Base-by-base conservation (phyloP, 2,329 filamentous ascomycete species). In the Stemphylium lycopersici region DNA sequence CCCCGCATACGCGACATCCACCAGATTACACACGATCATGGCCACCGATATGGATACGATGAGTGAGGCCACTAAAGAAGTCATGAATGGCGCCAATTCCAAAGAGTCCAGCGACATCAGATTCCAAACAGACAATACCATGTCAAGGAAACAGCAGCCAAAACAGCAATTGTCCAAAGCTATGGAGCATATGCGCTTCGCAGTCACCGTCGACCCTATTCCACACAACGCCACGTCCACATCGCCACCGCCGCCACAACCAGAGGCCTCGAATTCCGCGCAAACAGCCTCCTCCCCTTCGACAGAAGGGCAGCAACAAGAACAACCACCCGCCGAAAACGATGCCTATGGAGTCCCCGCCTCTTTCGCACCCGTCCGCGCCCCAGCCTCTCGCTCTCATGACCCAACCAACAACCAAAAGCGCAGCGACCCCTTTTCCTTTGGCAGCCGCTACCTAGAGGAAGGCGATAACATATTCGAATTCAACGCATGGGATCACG, bases 401-500 rank as follows among this genome's bases (percentile, higher is more conserved):
- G 83, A 90, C 68, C 86, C 90, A 34, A 67, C 80, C 55, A 87
- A 88, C 75, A 95, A 92, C 75, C 81, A 89, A 78, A 98, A 98
- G 80, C 86, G 91, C 67, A 90, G 80, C 71, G 92, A 97, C 71
- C 95, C 95, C 15, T 99, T 98, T 77, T 89, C 96, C 77, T 99
- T 99, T 76, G 95, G 95, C 57, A 95, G 90, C 42, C 90, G 93
- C 55, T 90, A 85, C 69, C 85, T 99, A 46, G 87, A 90, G 68
- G 83, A 93, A 74, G 86, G 87, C 71, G 93, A 96, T 78, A 84
- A 98, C 73, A 90, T 96, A 69, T 99, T 93, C 78, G 90, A 96
- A 75, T 96, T 95, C 85, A 99, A 99, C 76, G 95, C 95, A 33
- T 99, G 95, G 95, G 95, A 99, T 75, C 93, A 99, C 74, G 95